phyloP scores from a whole-genome alignment of 1,284 basidiomycete species.

The Melampsora abietis-canadensis region DNA sequence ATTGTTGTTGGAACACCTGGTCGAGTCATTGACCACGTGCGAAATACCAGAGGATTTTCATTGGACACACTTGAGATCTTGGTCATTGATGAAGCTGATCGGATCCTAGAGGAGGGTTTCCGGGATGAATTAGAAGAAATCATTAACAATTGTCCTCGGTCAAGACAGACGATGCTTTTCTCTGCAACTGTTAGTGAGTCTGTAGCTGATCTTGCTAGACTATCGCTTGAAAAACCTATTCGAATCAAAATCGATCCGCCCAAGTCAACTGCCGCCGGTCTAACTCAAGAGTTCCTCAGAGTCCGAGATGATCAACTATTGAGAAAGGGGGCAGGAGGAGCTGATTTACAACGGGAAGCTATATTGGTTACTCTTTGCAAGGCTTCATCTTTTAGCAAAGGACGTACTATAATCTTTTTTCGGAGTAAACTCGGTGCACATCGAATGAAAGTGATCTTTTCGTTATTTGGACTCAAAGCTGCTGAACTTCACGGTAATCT shows the following conservation, averaged over 20 bases:
- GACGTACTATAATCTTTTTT: constrained; percentile 84
- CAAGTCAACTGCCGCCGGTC: constrained; percentile 77
- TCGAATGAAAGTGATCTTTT: constrained; percentile 90
- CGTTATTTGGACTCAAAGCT: constrained; percentile 78
- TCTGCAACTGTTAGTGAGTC: constrained; percentile 97
- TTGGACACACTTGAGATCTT: constrained; percentile 89
- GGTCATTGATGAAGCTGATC: constrained; percentile 93
- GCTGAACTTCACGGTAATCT: constrained; percentile 93
- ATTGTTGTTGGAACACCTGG: constrained; percentile 92
- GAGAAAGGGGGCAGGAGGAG: constrained; percentile 66
- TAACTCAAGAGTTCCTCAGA: constrained; percentile 81
- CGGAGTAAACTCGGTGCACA: constrained; percentile 94
- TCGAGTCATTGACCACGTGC: constrained; percentile 91
- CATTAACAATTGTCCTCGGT: constrained; percentile 78
- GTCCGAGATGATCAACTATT: constrained; percentile 51
- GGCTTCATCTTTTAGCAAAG: constrained; percentile 68
- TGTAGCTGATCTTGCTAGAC: constrained; percentile 84
- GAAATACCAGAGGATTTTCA: constrained; percentile 88
- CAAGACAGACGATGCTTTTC: constrained; percentile 95
- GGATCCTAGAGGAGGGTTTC: constrained; percentile 97
- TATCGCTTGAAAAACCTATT: constrained; percentile 86
- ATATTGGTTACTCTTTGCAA: constrained; percentile 79
- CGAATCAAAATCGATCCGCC: constrained; percentile 94
- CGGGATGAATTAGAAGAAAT: constrained; percentile 93
- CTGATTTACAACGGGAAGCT: constrained; percentile 83